Conservation (phyloP, 2,329 filamentous ascomycete species). For the Akanthomyces uredinophilus region DNA sequence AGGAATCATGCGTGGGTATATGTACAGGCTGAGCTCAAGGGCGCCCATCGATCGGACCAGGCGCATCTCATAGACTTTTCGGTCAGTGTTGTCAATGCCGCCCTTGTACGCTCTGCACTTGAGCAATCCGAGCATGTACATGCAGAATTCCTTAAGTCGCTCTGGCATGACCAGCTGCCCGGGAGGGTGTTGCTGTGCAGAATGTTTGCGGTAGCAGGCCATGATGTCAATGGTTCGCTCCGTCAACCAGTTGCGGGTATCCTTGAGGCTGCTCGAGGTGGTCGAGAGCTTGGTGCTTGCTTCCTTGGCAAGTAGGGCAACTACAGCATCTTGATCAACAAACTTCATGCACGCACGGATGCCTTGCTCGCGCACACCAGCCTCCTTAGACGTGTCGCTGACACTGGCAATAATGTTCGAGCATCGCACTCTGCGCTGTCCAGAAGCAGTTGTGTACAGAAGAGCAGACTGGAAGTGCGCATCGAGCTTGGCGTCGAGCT, state of each 20-base stretch:
- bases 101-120: slow-evolving; percentile 94
- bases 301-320: slow-evolving; percentile 86
- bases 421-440: slow-evolving; percentile 85
- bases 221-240: slow-evolving; percentile 93
- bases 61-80: slow-evolving; percentile 84
- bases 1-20: slow-evolving; percentile 90
- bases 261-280: slow-evolving; percentile 69
- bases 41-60: slow-evolving; percentile 85
- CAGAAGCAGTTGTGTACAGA: slow-evolving; percentile 86
- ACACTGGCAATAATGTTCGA: slow-evolving; percentile 91
- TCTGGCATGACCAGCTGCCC: slow-evolving; percentile 93
- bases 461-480: slow-evolving; percentile 96
- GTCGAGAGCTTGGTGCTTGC: slow-evolving; percentile 76
- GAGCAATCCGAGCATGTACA: slow-evolving; percentile 87
- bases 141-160: slow-evolving; percentile 90
- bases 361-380: slow-evolving; percentile 40
- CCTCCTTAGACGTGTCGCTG: slow-evolving; percentile 55
- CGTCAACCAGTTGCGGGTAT: slow-evolving; percentile 74
- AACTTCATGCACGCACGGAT: slow-evolving; percentile 84
- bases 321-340: slow-evolving; percentile 91
- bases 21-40: slow-evolving; percentile 79
- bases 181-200: slow-evolving; percentile 77
- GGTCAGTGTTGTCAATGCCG: slow-evolving; percentile 83
- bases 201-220: slow-evolving; percentile 87
- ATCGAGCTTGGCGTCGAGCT: slow-evolving; percentile 93